Evolutionary conservation across 2,329 filamentous ascomycete species (phyloP).

Genomic region (Colletotrichum siamense): DNA sequence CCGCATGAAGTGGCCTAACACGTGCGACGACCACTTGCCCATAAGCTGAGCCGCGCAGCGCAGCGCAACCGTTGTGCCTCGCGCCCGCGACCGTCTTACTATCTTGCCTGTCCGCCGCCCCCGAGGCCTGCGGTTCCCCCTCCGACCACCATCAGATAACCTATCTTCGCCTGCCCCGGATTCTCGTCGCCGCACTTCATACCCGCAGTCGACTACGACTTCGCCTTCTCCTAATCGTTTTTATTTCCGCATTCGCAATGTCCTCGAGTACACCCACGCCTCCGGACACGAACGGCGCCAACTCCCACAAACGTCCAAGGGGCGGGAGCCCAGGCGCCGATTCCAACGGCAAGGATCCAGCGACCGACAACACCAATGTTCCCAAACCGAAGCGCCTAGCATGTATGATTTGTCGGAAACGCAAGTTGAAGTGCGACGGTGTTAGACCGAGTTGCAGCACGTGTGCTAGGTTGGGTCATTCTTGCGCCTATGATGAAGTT

Average conservation of each 20-base stretch:
- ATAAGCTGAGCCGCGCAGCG: neutral
- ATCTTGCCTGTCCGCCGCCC: neutral
- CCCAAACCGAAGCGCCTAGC: constrained; percentile 92
- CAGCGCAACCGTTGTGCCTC: neutral
- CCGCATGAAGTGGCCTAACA: neutral
- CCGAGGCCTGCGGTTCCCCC: neutral
- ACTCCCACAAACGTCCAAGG: constrained; percentile 17
- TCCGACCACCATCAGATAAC: neutral
- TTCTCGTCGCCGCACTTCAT: neutral
- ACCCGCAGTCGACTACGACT: neutral
- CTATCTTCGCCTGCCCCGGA: neutral
- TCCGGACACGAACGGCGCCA: constrained; percentile 21
- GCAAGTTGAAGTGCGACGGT: constrained; percentile 92
- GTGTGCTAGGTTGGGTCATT: constrained; percentile 84
- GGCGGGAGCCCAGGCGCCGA: constrained; percentile 34
- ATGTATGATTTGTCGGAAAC: constrained; percentile 90
- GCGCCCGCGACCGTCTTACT: neutral
- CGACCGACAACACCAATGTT: constrained; percentile 60
- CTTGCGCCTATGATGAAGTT: constrained; percentile 90
- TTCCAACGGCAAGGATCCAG: constrained; percentile 43
- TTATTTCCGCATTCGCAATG: neutral
- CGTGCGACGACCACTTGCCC: neutral
- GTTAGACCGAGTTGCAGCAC: constrained; percentile 85
- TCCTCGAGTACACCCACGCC: constrained; percentile 24
- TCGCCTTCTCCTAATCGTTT: neutral